Evolutionary conservation across 257 asterid species (phyloP), one percentile per base, ranked within the genome.

Genomic region (Asclepias syriaca): DNA sequence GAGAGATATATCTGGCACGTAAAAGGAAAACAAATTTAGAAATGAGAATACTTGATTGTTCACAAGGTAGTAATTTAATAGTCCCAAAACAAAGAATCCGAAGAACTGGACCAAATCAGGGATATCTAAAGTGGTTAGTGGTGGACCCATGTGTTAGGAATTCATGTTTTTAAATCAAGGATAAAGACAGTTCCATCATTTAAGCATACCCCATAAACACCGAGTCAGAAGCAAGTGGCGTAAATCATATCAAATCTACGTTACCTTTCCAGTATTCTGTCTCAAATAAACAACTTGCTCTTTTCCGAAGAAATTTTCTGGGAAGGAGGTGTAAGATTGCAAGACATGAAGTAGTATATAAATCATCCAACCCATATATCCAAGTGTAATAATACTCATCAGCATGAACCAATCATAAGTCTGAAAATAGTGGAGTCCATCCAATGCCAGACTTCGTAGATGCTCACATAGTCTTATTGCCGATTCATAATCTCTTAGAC

Each of bases 391-490:
- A 54, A 95, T 85, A 71, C 90, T 75, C 98, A 95, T 92, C 79
- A 95, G 94, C 99, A 81, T 86, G 72, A 88, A 82, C 99, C 98
- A 95, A 81, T 95, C 99, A 70, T 95, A 95, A 24, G 98, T 92
- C 77, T 95, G 98, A 80, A 87, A 92, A 81, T 95, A 95, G 66
- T 90, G 93, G 77, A 95, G 96, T 81, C 98, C 98, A 71, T 92
- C 81, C 37, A 92, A 81, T 58, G 97, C 95, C 89, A 92, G 80
- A 71, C 90, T 85, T 81, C 97, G 89, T 64, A 95, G 92, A 69
- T 87, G 76, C 86, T 89, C 98, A 66, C 96, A 84, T 53, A 86
- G 80, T 73, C 61, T 81, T 78, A 81, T 81, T 64, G 99, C 99
- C 70, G 89, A 87, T 71, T 87, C 85, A 66, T 87, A 84, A 73